Evolutionary conservation across 768 basidiomycete genomes (phyloP), one percentile per base, ranked within the genome.

Genomic region (Suillus cothurnatus): DNA sequence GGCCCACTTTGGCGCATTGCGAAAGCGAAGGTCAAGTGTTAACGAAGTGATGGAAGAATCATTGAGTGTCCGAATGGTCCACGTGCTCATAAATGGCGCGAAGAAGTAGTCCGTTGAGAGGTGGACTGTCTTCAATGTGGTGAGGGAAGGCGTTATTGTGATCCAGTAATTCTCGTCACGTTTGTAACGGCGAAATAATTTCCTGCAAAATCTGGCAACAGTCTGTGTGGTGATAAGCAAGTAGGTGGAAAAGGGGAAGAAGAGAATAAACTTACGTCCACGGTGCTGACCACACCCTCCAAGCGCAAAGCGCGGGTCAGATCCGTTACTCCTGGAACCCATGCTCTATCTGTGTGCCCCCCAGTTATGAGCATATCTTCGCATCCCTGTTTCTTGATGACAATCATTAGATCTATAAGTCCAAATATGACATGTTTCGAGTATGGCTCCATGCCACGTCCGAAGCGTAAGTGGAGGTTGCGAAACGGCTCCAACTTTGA

Each of bases 361-460:
- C 57, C 57, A 58, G 57, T 58, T 28, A 58, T 58, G 38, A 58
- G 38, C 57, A 58, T 58, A 5, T 58, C 57, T 58, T 58, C 57
- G 17, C 57, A 58, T 39, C 57, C 36, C 57, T 39, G 38, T 19
- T 58, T 26, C 57, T 58, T 58, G 38, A 58, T 39, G 17, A 58
- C 38, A 28, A 58, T 19, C 57, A 58, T 58, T 26, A 58, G 57
- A 58, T 58, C 57, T 58, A 58, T 58, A 5, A 58, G 57, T 11
- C 23, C 38, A 23, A 38, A 58, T 11, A 58, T 58, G 26, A 58
- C 26, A 19, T 58, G 4, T 58, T 3, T 58, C 3, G 57, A 19
- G 36, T 58, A 38, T 39, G 57, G 57, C 36, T 58, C 57, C 57
- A 58, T 58, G 38, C 57, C 57, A 39, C 23, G 57, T 0, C 36